A percentile compares a stretch with the other conserved stretches of the same genome.
Evolutionary conservation across 2,329 filamentous ascomycete species (phyloP).

Genomic region (Epichloe gansuensis): DNA sequence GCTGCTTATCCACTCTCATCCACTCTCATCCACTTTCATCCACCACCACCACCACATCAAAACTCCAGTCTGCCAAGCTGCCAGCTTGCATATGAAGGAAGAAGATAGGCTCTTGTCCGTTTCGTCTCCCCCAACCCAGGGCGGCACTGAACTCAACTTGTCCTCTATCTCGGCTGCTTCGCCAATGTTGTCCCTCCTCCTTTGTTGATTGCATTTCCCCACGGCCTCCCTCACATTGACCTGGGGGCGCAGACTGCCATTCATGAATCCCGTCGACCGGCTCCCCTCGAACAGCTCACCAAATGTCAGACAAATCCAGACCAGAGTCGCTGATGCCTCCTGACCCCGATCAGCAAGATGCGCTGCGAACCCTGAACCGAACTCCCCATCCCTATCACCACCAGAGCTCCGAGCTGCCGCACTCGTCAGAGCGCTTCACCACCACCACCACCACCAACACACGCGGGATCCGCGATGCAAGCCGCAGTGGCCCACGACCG

Average conservation of each 20-base stretch:
- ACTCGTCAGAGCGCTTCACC: constrained; percentile 30
- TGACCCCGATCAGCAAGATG: constrained; percentile 23
- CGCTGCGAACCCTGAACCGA: constrained; percentile 39
- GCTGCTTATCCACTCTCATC: no score
- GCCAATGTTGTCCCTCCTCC: not conserved
- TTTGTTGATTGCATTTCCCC: not conserved
- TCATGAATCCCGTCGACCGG: constrained; percentile 1
- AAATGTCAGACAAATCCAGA: constrained; percentile 31
- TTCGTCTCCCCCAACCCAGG: not conserved
- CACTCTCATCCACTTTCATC: no score
- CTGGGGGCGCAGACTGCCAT: constrained; percentile 1
- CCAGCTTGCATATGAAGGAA: not conserved
- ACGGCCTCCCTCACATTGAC: not conserved
- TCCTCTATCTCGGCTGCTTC: not conserved
- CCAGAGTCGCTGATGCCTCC: constrained; percentile 21
- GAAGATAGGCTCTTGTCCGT: not conserved
- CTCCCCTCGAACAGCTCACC: constrained; percentile 8
- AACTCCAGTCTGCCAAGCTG: not conserved
- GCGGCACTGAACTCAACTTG: not conserved
- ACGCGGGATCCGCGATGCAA: constrained; percentile 6
- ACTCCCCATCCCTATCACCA: constrained; percentile 58
- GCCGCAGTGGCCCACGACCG: constrained; percentile 10
- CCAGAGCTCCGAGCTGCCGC: constrained; percentile 41
- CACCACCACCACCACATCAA: not conserved
- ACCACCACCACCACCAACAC: constrained; percentile 7